Evolutionary conservation across 768 basidiomycete species (phyloP), one percentile per base, ranked within the genome.

Genomic region (Trametes villosa): DNA sequence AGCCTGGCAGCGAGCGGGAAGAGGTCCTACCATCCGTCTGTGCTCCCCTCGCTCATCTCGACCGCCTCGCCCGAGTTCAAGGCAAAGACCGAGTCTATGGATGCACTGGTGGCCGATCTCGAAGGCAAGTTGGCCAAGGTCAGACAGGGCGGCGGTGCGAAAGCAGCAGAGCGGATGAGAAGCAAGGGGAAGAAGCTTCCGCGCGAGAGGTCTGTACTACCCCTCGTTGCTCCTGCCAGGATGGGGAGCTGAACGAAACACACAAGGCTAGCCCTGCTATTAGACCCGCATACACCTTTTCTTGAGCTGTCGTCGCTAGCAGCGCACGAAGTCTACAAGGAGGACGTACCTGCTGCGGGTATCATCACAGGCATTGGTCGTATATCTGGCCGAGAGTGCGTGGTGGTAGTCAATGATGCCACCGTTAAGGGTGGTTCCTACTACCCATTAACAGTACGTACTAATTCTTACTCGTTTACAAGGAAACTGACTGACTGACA

Each of bases 391-490:
- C 78, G 83, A 59, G 92, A 96, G 73, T 95, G 92, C 68, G 86
- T 97, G 64, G 75, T 98, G 5, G 87, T 96, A 5, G 90, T 92
- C n/a, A 98, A 97, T 72, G 95, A 98, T 70, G 89, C 94, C 31
- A 94, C 92, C 8, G 92, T 94, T 27, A 95, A 95, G 72, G 94
- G 94, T 15, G 94, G 94, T 9, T 91, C 91, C 0, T 96, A 96
- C 73, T 93, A 94, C 70, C 94, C 93, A 22, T 74, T 95, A 50
- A 94, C 92, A 17, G 92, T 86, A 62, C 58, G 79, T 68, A n/a
- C n/a, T n/a, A n/a, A n/a, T 1, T 3, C 8, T 2, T 13, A 7
- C 0, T 8, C 13, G 0, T 29, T 13, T 34, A 18, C 22, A 9
- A 41, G 44, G 48, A 20, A 4, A 22, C n/a, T 29, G 4, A 17